Conservation (phyloP, 768 basidiomycete species). For the Termitomyces sp. region DNA sequence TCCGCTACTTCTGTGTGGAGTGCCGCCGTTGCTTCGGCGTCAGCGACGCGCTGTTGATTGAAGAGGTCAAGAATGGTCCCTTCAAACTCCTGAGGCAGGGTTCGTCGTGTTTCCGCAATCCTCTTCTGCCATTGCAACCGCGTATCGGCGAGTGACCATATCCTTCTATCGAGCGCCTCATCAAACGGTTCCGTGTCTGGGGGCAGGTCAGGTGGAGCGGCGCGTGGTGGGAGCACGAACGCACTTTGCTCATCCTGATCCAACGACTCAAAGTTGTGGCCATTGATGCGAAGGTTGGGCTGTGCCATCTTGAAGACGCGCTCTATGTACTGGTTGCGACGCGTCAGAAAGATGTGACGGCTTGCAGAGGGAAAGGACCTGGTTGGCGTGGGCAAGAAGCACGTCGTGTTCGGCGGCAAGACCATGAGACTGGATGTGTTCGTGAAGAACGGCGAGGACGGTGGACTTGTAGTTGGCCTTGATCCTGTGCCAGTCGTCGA, state of each 20-base stretch:
- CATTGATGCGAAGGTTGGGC: constrained; percentile 78
- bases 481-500: constrained; percentile 66
- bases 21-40: constrained; percentile 20
- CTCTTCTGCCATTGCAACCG: constrained; percentile 73
- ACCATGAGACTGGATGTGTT: constrained; percentile 40
- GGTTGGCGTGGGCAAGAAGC: constrained; percentile 48
- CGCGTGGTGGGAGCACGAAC: constrained; percentile 2
- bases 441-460: constrained; percentile 45
- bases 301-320: constrained; percentile 59
- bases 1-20: constrained; percentile 8
- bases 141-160: constrained; percentile 79
- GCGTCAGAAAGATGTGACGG: constrained; percentile 11
- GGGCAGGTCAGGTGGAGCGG: constrained; percentile 3
- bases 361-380: constrained; percentile 33
- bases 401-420: constrained; percentile 43
- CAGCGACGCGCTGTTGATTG: constrained; percentile 30
- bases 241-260: constrained; percentile 54
- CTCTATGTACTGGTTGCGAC: constrained; percentile 53
- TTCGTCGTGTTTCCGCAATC: constrained; percentile 66
- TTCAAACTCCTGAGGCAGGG: constrained; percentile 55
- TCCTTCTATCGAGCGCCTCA: constrained; percentile 78
- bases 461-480: constrained; percentile 50
- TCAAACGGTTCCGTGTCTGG: constrained; percentile 82
- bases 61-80: constrained; percentile 29
- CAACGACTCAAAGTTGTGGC: constrained; percentile 70